These are phyloP conservation scores for Globisporangium paddicum DNA, from an alignment of 352 stramenopile genomes.

Conservation along the genomic window DNA sequence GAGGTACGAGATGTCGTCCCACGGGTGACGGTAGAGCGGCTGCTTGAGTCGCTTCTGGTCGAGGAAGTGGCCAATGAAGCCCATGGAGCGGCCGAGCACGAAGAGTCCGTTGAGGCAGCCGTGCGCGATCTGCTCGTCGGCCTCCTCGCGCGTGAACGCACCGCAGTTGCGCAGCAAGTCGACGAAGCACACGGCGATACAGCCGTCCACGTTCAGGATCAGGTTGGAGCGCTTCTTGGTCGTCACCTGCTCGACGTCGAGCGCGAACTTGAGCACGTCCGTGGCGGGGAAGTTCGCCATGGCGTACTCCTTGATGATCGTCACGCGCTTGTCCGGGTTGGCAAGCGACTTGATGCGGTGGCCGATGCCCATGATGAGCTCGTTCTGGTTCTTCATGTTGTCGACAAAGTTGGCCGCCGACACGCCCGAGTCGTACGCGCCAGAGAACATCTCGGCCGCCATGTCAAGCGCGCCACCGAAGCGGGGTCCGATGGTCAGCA, in stretches of 20 bases:
- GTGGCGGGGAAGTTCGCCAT: constrained; percentile 92
- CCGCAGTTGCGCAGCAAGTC: constrained; percentile 92
- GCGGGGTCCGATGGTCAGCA: constrained; percentile 95
- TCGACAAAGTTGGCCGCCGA: constrained; percentile 91
- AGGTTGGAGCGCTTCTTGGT: constrained; percentile 97
- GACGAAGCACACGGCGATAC: constrained; percentile 96
- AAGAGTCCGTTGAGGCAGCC: constrained; percentile 96
- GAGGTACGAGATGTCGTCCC: constrained; percentile 97
- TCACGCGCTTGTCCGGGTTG: constrained; percentile 96
- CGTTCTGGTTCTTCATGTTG: constrained; percentile 92
- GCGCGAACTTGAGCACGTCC: constrained; percentile 93
- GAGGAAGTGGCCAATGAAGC: constrained; percentile 94
- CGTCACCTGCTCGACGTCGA: constrained; percentile 95
- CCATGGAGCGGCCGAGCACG: constrained; percentile 81
- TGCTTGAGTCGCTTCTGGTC: constrained; percentile 98
- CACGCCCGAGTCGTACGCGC: constrained; percentile 87
- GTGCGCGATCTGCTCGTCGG: constrained; percentile 93
- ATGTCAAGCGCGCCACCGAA: constrained; percentile 96
- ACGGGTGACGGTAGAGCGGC: constrained; percentile 96
- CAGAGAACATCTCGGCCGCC: constrained; percentile 91
- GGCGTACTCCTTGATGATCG: constrained; percentile 96
- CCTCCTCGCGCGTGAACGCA: constrained; percentile 88
- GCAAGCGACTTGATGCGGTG: constrained; percentile 94
- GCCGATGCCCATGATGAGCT: constrained; percentile 97
- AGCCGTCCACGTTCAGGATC: constrained; percentile 98